These are phyloP conservation scores for Entomophthora muscae DNA, from an alignment of 371 early-diverging fungal genomes.

Conservation along the genomic window DNA sequence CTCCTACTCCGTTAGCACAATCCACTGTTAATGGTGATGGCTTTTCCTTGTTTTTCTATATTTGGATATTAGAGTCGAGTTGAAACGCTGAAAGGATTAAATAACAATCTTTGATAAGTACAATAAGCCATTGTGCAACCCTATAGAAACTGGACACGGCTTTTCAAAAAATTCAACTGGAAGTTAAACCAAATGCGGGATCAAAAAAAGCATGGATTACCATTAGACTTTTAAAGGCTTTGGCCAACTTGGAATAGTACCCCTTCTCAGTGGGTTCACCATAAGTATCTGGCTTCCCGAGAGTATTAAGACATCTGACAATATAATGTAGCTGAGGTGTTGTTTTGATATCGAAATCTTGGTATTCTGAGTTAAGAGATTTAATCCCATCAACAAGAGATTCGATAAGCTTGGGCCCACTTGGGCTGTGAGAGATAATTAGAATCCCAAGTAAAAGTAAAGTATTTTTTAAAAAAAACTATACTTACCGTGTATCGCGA, in stretches of 20 bases:
- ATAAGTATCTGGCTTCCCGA: conserved; percentile 55
- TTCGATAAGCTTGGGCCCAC: conserved; percentile 62
- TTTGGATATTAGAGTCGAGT: not conserved
- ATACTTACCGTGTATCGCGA: conserved; percentile 75
- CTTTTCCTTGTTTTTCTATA: conserved; percentile 40
- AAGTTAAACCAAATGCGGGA: too few relatives aligned
- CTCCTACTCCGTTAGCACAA: conserved; percentile 95
- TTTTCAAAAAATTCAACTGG: too few relatives aligned
- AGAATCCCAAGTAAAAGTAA: not conserved
- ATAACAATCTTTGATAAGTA: not conserved
- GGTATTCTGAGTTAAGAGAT: conserved; percentile 41
- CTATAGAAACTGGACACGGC: too few relatives aligned
- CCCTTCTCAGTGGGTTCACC: conserved; percentile 85
- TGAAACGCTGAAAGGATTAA: not conserved
- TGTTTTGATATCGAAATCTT: conserved; percentile 80
- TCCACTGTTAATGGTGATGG: conserved; percentile 64
- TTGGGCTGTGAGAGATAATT: conserved; percentile 59
- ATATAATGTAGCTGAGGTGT: conserved; percentile 97
- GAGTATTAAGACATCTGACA: conserved; percentile 73
- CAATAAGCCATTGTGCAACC: too few relatives aligned
- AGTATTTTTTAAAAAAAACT: not conserved
- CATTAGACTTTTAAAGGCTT: conserved; percentile 66
- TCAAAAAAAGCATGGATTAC: too few relatives aligned
- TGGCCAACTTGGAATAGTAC: conserved; percentile 74
- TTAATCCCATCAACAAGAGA: conserved; percentile 66